Evolutionary conservation across 1,284 basidiomycete genomes (phyloP).

Genomic region (Ustilago shanxiensis): DNA sequence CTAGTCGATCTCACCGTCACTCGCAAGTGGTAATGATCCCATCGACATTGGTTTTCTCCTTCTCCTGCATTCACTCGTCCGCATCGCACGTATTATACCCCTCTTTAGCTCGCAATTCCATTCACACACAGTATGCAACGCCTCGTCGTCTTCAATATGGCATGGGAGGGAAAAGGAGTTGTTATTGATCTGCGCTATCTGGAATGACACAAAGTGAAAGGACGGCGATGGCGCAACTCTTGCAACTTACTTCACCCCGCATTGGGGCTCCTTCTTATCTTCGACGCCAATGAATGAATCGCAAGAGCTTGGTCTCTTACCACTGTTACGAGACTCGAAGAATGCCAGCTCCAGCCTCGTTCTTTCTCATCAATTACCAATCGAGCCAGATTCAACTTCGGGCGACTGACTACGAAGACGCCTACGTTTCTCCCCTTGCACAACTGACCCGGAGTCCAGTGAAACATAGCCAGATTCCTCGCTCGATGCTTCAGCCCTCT

Average conservation of each 20-base stretch:
- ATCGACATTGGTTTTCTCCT: background rate
- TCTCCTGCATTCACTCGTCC: background rate
- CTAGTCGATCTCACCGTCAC: constrained; percentile 36
- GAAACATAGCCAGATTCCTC: background rate
- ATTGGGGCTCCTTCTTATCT: too few species aligned
- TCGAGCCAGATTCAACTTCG: background rate
- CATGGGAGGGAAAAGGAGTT: too few species aligned
- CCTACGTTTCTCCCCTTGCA: background rate
- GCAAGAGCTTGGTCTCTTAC: too few species aligned
- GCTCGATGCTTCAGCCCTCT: background rate
- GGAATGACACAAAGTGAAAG: too few species aligned
- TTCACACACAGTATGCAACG: background rate
- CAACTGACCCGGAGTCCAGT: background rate
- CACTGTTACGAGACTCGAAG: too few species aligned
- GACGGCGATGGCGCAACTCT: too few species aligned
- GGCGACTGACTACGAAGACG: background rate
- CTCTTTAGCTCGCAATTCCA: background rate
- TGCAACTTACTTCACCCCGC: too few species aligned
- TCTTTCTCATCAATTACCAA: too few species aligned
- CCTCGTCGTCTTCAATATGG: background rate
- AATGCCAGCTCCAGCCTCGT: too few species aligned
- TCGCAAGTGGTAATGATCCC: constrained; percentile 29
- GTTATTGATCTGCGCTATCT: too few species aligned
- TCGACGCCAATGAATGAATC: too few species aligned
- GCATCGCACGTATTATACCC: background rate